These are phyloP conservation scores for Crithidia acanthocephali DNA, from an alignment of 208 protist genomes.

Conservation along the genomic window DNA sequence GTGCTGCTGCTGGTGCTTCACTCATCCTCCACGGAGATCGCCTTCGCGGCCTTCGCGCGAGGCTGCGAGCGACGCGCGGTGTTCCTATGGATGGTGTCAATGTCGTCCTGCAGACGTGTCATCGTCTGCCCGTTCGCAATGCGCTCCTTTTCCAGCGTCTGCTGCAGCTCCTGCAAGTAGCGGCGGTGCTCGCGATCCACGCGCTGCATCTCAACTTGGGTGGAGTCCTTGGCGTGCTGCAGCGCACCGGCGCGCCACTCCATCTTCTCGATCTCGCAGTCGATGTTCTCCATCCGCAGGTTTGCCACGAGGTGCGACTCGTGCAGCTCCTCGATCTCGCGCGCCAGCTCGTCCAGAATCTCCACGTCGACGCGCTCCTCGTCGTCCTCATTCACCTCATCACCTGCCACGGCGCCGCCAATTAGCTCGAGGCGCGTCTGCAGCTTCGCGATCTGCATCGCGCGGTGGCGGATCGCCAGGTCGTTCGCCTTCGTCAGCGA, in stretches of 20 bases:
- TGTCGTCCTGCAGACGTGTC: slow-evolving; percentile 50
- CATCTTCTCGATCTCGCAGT: slow-evolving; percentile 68
- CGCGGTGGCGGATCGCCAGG: slow-evolving; percentile 60
- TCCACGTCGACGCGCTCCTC: slow-evolving; percentile 77
- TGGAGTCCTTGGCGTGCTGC: slow-evolving; percentile 55
- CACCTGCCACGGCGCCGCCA: slow-evolving; percentile 65
- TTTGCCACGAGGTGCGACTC: slow-evolving; percentile 50
- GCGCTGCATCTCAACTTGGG: slow-evolving; percentile 51
- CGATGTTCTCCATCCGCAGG: slow-evolving; percentile 54
- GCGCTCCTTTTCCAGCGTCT: slow-evolving; percentile 58
- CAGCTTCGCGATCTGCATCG: slow-evolving; percentile 72
- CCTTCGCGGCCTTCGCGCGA: not conserved
- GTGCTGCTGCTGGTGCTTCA: not conserved
- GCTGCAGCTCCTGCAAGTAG: slow-evolving; percentile 51
- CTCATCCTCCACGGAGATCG: not conserved
- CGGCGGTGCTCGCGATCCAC: slow-evolving; percentile 63
- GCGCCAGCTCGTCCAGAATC: slow-evolving; percentile 56
- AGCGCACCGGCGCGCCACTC: slow-evolving; percentile 54
- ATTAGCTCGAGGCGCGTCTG: slow-evolving; percentile 82
- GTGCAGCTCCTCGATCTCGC: slow-evolving; percentile 64
- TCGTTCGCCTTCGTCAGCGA: slow-evolving; percentile 64
- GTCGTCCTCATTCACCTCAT: slow-evolving; percentile 36
- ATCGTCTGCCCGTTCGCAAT: slow-evolving; percentile 51
- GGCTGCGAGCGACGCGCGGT: slow-evolving; percentile 20
- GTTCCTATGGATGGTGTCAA: slow-evolving; percentile 34